Evolutionary conservation across 257 asterid species (phyloP).

Genomic region (Nicotiana noctiflora): DNA sequence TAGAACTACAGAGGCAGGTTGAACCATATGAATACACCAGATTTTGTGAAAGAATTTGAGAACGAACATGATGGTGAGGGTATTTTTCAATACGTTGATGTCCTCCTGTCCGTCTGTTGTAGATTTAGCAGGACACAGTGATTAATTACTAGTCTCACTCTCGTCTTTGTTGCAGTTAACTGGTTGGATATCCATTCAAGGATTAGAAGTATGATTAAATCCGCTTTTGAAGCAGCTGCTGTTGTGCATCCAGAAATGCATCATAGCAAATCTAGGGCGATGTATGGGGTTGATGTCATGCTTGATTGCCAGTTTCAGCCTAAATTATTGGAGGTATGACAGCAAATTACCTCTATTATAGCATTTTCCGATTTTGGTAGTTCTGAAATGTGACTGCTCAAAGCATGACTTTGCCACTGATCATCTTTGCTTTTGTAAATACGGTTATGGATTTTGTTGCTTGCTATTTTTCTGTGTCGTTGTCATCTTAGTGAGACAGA

Average conservation of each 20-base stretch:
- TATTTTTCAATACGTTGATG: conserved; percentile 14
- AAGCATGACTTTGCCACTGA: not conserved
- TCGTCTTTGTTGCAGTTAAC: conserved; percentile 46
- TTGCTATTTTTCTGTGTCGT: not conserved
- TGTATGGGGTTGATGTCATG: conserved; percentile 97
- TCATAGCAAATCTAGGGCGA: conserved; percentile 78
- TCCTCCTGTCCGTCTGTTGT: not conserved
- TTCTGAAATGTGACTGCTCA: conserved; percentile 1
- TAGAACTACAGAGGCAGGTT: conserved; percentile 89
- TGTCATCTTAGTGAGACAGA: not conserved
- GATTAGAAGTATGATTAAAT: conserved; percentile 66
- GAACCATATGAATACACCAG: conserved; percentile 72
- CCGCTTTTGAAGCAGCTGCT: conserved; percentile 83
- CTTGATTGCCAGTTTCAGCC: conserved; percentile 67
- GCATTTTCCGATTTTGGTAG: not conserved
- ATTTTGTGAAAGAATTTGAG: conserved; percentile 78
- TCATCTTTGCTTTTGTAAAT: not conserved
- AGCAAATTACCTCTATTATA: not conserved
- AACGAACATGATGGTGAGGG: conserved; percentile 71
- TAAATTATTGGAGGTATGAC: conserved; percentile 71
- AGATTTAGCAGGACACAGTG: not conserved
- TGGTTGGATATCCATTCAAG: conserved; percentile 88
- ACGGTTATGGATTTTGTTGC: not conserved
- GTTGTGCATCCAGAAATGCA: conserved; percentile 89
- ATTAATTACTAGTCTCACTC: not conserved